phyloP scores from a whole-genome alignment of 371 early-diverging fungal genomes.

The Syncephalastrum sp. region DNA sequence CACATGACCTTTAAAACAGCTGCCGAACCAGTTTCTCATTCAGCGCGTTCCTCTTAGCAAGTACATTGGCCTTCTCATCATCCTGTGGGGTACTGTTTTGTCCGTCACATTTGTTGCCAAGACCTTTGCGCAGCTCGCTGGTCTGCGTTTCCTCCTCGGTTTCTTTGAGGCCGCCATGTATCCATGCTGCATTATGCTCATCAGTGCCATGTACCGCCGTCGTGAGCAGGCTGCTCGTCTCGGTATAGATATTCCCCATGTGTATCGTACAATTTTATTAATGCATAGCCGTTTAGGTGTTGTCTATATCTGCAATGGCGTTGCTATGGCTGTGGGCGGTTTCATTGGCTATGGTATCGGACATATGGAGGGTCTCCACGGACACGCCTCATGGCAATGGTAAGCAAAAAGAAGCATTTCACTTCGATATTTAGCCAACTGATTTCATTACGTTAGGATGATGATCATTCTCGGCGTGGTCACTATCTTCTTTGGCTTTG shows the following conservation, averaged over 20 bases:
- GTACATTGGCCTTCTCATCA: slow-evolving; percentile 23
- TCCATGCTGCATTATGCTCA: slow-evolving; percentile 26
- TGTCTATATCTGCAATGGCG: slow-evolving; percentile 25
- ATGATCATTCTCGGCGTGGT: slow-evolving; percentile 24
- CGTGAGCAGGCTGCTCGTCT: slow-evolving; percentile 25
- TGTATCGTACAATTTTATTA: not conserved
- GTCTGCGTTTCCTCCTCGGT: slow-evolving; percentile 27
- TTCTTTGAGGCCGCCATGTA: slow-evolving; percentile 34
- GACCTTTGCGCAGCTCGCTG: slow-evolving; percentile 29
- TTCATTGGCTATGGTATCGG: slow-evolving; percentile 56
- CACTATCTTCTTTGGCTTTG: slow-evolving; percentile 16
- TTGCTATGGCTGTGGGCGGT: slow-evolving; percentile 58
- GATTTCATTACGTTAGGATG: slow-evolving; percentile 12
- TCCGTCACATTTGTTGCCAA: slow-evolving; percentile 20
- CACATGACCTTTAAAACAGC: slow-evolving; percentile 6
- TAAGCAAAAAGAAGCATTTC: slow-evolving; percentile 1
- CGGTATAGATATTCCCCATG: not conserved
- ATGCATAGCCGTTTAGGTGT: slow-evolving; percentile 6
- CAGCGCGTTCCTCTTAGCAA: slow-evolving; percentile 25
- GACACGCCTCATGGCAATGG: slow-evolving; percentile 53
- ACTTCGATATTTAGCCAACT: not conserved
- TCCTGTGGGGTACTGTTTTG: slow-evolving; percentile 29
- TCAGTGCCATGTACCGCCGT: slow-evolving; percentile 25
- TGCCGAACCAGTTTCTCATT: slow-evolving; percentile 27
- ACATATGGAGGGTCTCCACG: slow-evolving; percentile 39